Evolutionary conservation across 1,284 basidiomycete genomes (phyloP), one percentile per base, ranked within the genome.

Genomic region (Microbotryomycetes sp.): DNA sequence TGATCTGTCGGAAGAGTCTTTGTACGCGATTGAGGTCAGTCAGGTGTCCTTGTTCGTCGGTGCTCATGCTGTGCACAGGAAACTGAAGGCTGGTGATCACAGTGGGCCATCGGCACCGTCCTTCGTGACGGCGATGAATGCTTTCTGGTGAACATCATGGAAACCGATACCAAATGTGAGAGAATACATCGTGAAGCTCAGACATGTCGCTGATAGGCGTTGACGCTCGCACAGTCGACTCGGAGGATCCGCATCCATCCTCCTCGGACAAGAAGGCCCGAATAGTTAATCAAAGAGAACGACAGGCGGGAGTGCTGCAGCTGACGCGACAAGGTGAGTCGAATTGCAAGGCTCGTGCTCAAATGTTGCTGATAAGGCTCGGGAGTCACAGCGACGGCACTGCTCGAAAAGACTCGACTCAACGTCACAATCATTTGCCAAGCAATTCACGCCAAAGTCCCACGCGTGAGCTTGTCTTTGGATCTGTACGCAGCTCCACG

Each of bases 1-100:
- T 72, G 94, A 98, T 80, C 76, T 97, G 70, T 92, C 88, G 67
- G 89, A 96, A 70, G 92, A 96, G 79, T 86, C 84, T 76, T 81
- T 87, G 42, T 96, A 91, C 76, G 92, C 92, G 0, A 83, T 94
- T 6, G 91, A 94, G 62, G 62, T 59, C 36, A 4, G 58, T 54
- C 23, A 3, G 7, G 12, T 4, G 1, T 4, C 22, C 3, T 6
- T 25, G 7, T 46, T 5, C 36, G 19, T 45, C 22, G 25, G 15
- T n/a, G 23, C 12, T 26, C 56, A 23, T 58, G 54, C 14, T 72
- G 72, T 26, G 69, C 73, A 0, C 70, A 70, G 7, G 74, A 73
- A 36, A 74, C 70, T 14, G 67, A 71, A 19, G 74, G 73, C 49
- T 74, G 74, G 73, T 49, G 42, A 14, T 49, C 47, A 52, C 53